phyloP scores from a whole-genome alignment of 2,329 filamentous ascomycete species.

The Alternaria solani region DNA sequence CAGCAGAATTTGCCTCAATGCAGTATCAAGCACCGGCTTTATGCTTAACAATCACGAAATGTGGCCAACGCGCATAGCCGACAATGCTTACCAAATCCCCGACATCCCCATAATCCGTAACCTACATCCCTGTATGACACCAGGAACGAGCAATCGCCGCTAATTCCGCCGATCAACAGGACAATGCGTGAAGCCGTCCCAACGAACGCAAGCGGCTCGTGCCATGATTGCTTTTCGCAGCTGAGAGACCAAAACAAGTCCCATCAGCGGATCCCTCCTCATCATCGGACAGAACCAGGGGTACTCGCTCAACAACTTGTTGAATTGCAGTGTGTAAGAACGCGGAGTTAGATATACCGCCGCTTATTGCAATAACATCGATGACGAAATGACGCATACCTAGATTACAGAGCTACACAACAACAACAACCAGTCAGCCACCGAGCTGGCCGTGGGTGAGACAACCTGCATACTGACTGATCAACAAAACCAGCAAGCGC shows the following conservation, averaged over 20 bases:
- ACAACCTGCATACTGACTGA: neutral
- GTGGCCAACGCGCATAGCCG: neutral
- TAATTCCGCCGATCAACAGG: neutral
- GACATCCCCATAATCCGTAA: neutral
- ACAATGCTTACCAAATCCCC: conserved; percentile 3
- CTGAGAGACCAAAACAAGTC: conserved; percentile 6
- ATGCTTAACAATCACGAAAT: neutral
- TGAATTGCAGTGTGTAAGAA: neutral
- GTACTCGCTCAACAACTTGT: neutral
- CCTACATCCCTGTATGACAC: neutral
- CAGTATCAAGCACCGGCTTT: neutral
- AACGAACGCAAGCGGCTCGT: conserved; percentile 1
- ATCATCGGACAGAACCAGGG: conserved; percentile 1
- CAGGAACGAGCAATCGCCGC: neutral
- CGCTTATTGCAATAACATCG: neutral
- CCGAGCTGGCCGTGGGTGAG: neutral
- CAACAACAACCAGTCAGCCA: neutral
- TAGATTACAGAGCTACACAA: conserved; percentile 4
- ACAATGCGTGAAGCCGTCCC: neutral
- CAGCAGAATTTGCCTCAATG: neutral
- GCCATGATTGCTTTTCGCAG: conserved; percentile 2
- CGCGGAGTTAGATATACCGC: neutral
- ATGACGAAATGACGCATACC: conserved; percentile 1
- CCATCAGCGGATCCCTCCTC: neutral
- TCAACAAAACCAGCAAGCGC: neutral